Conservation (phyloP, 73 alveolate genomes). For the Diophrys appendiculata region DNA sequence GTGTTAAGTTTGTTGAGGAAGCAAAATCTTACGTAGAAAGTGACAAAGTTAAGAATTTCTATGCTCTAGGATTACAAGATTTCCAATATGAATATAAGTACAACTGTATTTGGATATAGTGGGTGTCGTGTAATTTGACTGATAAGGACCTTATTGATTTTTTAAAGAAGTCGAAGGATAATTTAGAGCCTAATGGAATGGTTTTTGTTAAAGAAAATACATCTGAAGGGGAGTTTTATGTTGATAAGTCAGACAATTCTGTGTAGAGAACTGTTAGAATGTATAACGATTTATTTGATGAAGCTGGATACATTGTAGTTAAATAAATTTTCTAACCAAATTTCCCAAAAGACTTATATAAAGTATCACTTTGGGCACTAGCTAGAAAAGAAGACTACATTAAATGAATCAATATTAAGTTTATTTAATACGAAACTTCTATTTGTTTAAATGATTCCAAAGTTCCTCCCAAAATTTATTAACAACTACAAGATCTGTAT, state of each 20-base stretch:
- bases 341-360: neutral
- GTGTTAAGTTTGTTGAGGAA: slow-evolving; percentile 46
- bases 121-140: slow-evolving; percentile 71
- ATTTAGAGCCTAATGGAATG: slow-evolving; percentile 51
- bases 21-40: slow-evolving; percentile 53
- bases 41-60: slow-evolving; percentile 50
- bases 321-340: slow-evolving; percentile 19
- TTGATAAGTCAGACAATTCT: slow-evolving; percentile 63
- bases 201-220: slow-evolving; percentile 74
- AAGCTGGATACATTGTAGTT: slow-evolving; percentile 53
- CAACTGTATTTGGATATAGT: slow-evolving; percentile 76
- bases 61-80: slow-evolving; percentile 62
- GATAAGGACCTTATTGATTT: slow-evolving; percentile 71
- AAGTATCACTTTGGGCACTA: neutral
- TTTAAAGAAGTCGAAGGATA: slow-evolving; percentile 46
- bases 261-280: slow-evolving; percentile 51
- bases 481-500: neutral
- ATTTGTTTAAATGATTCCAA: neutral
- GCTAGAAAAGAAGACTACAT: neutral
- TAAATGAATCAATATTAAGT: neutral
- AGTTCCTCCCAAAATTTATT: neutral
- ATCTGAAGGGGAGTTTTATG: slow-evolving; percentile 39
- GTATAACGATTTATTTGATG: slow-evolving; percentile 47
- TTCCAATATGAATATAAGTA: slow-evolving; percentile 61
- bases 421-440: neutral